Evolutionary conservation across 768 basidiomycete genomes (phyloP).

Genomic region (Leucosporidium yakuticum): DNA sequence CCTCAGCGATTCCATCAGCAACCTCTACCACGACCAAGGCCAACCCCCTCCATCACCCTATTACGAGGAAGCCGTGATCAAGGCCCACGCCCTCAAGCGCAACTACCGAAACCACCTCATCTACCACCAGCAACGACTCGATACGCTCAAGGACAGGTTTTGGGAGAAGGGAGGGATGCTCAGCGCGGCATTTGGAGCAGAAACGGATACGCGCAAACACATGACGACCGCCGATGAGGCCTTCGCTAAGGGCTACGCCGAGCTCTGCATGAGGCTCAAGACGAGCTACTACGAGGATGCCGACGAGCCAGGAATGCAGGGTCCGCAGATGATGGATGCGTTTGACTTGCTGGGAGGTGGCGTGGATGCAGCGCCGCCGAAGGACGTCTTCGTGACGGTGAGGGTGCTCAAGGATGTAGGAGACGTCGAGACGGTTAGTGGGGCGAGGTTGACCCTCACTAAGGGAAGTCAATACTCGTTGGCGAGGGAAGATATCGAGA

Average conservation of each 20-base stretch:
- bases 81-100: slow-evolving; percentile 79
- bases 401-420: slow-evolving; percentile 84
- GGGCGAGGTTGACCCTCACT: slow-evolving; percentile 70
- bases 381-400: slow-evolving; percentile 81
- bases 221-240: slow-evolving; percentile 30
- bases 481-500: slow-evolving; percentile 79
- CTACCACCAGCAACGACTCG: slow-evolving; percentile 80
- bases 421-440: slow-evolving; percentile 82
- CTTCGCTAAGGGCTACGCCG: slow-evolving; percentile 32
- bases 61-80: slow-evolving; percentile 59
- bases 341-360: slow-evolving; percentile 55
- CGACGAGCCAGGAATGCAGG: slow-evolving; percentile 2
- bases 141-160: slow-evolving; percentile 76
- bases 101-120: slow-evolving; percentile 95
- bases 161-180: slow-evolving; percentile 84
- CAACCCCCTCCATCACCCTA: slow-evolving; percentile 6
- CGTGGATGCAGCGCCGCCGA: slow-evolving; percentile 55
- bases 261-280: slow-evolving; percentile 31
- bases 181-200: slow-evolving; percentile 68
- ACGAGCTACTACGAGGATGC: slow-evolving; percentile 25
- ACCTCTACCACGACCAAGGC: slow-evolving; percentile 1
- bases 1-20: slow-evolving; percentile 47
- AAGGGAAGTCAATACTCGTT: slow-evolving; percentile 88
- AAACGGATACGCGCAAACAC: slow-evolving; percentile 43
- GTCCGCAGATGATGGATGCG: slow-evolving; percentile 45